These are phyloP conservation scores for Fusarium sp. DNA, from an alignment of 2,329 filamentous ascomycete species.

Conservation along the genomic window DNA sequence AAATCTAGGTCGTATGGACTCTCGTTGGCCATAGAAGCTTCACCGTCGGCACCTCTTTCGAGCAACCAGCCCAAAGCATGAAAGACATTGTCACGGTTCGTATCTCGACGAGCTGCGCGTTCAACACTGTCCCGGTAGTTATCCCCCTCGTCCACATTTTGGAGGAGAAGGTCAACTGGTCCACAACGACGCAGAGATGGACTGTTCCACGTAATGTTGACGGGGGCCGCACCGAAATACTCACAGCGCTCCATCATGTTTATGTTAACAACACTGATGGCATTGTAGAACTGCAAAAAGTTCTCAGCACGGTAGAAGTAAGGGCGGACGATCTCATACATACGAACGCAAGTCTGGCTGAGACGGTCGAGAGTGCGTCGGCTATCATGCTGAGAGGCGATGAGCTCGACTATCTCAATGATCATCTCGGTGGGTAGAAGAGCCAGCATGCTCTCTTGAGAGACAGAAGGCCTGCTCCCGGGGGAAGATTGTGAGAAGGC, in stretches of 20 bases:
- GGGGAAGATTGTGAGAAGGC: background rate
- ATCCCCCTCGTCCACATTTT: background rate
- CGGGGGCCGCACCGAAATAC: background rate
- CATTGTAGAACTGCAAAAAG: background rate
- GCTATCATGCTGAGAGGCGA: background rate
- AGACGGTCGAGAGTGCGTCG: background rate
- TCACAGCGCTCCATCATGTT: slow-evolving; percentile 7
- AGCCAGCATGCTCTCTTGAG: background rate
- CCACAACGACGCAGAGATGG: background rate
- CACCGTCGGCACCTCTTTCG: slow-evolving; percentile 3
- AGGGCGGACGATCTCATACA: background rate
- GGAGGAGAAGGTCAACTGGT: slow-evolving; percentile 4
- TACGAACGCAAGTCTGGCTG: slow-evolving; percentile 1
- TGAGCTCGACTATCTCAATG: background rate
- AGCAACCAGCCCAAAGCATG: slow-evolving; percentile 18
- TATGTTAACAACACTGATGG: background rate
- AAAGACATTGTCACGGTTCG: background rate
- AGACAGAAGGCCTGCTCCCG: background rate
- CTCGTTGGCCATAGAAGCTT: background rate
- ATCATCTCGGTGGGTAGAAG: slow-evolving; percentile 13
- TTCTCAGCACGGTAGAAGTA: background rate
- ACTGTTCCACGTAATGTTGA: background rate
- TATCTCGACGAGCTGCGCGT: background rate
- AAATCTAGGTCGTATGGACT: no score
- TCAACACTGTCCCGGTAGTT: no score